These are phyloP conservation scores for Clavispora fructus DNA, from an alignment of 805 yeast species.

Conservation along the genomic window DNA sequence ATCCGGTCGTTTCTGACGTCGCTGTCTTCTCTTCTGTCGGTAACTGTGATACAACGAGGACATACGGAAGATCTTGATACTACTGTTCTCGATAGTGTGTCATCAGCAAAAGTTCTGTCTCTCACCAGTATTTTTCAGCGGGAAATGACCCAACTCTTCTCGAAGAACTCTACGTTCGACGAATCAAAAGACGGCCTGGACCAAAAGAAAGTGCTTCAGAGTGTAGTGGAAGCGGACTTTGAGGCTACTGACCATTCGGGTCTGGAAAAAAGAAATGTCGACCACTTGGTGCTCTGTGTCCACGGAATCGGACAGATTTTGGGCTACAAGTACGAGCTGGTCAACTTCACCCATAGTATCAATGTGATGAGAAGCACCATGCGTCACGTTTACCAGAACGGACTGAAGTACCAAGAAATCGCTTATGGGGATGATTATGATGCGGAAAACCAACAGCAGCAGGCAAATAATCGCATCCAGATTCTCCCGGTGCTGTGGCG, in stretches of 20 bases:
- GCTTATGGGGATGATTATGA: conserved; percentile 20
- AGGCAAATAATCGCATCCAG: conserved; percentile 58
- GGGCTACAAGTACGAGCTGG: conserved; percentile 71
- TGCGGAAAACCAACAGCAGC: conserved; percentile 8
- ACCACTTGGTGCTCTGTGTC: conserved; percentile 75
- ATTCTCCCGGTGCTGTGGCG: conserved; percentile 93
- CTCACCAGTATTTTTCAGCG: conserved; percentile 27
- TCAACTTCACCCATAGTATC: conserved; percentile 83
- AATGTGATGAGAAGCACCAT: conserved; percentile 58
- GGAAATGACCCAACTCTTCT: conserved; percentile 23
- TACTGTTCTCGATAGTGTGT: conserved; percentile 26
- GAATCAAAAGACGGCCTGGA: conserved; percentile 9
- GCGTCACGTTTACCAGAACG: conserved; percentile 41
- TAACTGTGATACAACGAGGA: conserved; percentile 48
- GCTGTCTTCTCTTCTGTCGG: conserved; percentile 39
- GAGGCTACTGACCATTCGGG: conserved; percentile 3
- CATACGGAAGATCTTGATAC: conserved; percentile 31
- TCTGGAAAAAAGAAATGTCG: conserved; percentile 28
- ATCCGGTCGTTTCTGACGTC: conserved; percentile 32
- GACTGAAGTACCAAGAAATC: conserved; percentile 33
- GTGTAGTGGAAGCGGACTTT: conserved; percentile 9
- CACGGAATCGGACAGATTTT: conserved; percentile 94
- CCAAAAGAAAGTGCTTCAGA: conserved; percentile 8
- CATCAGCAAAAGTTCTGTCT: conserved; percentile 28
- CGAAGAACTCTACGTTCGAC: conserved; percentile 13